Evolutionary conservation across 2,329 filamentous ascomycete species (phyloP).

Genomic region (Calonectria naviculata): DNA sequence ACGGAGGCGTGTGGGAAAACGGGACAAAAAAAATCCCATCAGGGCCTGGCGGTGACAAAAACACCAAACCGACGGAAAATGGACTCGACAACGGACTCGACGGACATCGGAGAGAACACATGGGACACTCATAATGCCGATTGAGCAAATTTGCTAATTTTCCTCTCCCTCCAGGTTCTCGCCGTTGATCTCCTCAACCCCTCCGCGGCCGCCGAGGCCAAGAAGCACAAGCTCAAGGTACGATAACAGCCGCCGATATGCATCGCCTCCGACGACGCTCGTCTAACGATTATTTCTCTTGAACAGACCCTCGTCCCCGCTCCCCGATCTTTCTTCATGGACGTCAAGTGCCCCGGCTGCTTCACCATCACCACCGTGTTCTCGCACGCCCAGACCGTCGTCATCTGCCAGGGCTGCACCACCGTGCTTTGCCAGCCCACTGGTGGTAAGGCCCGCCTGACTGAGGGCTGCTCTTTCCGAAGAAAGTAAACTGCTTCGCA

Average conservation of each 20-base stretch:
- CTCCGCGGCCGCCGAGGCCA: conserved; percentile 94
- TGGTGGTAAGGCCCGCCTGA: conserved; percentile 98
- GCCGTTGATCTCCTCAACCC: conserved; percentile 99
- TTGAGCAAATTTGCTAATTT: conserved; percentile 58
- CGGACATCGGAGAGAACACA: conserved; percentile 24
- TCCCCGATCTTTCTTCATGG: conserved; percentile 99
- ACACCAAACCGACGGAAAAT: conserved; percentile 33
- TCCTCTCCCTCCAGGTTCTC: conserved; percentile 81
- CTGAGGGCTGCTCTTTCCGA: conserved; percentile 99
- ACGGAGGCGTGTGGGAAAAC: conserved; percentile 29
- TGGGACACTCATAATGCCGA: conserved; percentile 27
- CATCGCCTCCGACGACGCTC: conserved; percentile 28
- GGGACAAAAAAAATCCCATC: conserved; percentile 32
- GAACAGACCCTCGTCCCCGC: conserved; percentile 89
- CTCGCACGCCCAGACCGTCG: conserved; percentile 99
- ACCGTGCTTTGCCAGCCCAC: conserved; percentile 99
- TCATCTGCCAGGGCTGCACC: conserved; percentile 99
- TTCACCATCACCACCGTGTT: conserved; percentile 99
- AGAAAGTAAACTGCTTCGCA: conserved; percentile 86
- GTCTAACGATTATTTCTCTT: conserved; percentile 33
- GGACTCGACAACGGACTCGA: conserved; percentile 19
- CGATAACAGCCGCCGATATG: conserved; percentile 29
- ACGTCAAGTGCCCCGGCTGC: conserved; percentile 99
- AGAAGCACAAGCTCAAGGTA: conserved; percentile 99
- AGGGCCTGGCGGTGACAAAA: conserved; percentile 22